These are phyloP conservation scores for Echinosophora koreensis DNA, from an alignment of 306 rosid species.

Conservation along the genomic window DNA sequence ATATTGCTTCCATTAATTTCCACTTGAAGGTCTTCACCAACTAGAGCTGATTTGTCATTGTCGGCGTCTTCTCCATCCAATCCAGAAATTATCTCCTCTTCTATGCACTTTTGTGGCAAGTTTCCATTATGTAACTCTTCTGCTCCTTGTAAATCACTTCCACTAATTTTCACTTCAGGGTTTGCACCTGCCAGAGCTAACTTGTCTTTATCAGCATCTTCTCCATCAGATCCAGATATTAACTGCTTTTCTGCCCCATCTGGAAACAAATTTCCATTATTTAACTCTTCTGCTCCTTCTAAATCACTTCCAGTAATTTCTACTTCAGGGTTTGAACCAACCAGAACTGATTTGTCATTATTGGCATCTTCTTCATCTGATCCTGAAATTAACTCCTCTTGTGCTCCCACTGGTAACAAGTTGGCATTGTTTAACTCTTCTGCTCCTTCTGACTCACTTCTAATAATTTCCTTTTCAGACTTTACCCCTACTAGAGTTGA, in stretches of 20 bases:
- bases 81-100: slow-evolving; percentile 34
- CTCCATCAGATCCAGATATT: neutral
- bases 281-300: slow-evolving; percentile 1
- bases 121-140: slow-evolving; percentile 31
- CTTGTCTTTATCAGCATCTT: slow-evolving; percentile 32
- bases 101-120: slow-evolving; percentile 21
- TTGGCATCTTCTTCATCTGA: slow-evolving; percentile 8
- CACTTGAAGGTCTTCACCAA: slow-evolving; percentile 45
- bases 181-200: slow-evolving; percentile 29
- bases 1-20: slow-evolving; percentile 42
- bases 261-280: neutral
- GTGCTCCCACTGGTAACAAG: neutral
- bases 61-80: slow-evolving; percentile 45
- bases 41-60: slow-evolving; percentile 33
- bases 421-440: slow-evolving; percentile 4
- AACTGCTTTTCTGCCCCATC: slow-evolving; percentile 29
- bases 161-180: slow-evolving; percentile 38
- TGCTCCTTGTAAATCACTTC: slow-evolving; percentile 31
- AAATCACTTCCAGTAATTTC: slow-evolving; percentile 32
- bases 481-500: slow-evolving; percentile 42
- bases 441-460: slow-evolving; percentile 24
- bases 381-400: neutral
- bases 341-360: slow-evolving; percentile 24
- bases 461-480: slow-evolving; percentile 46
- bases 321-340: slow-evolving; percentile 42